phyloP scores from a whole-genome alignment of 73 alveolate species.

The Loxodes magnus region DNA sequence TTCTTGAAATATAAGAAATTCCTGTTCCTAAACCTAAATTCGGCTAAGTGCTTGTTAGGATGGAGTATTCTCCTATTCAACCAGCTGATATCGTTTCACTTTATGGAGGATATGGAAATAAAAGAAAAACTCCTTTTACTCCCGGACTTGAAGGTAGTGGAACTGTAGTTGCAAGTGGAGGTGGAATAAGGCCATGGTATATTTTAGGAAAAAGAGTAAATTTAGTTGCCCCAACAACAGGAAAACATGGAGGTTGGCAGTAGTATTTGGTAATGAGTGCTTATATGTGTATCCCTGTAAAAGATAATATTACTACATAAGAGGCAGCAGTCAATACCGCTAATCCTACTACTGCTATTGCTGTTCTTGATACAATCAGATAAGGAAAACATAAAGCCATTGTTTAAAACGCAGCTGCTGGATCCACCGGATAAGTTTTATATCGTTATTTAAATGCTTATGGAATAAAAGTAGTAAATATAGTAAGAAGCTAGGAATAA shows the following conservation, averaged over 20 bases:
- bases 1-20: slow-evolving; percentile 17
- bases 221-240: slow-evolving; percentile 24
- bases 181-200: slow-evolving; percentile 26
- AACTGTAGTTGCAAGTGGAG: slow-evolving; percentile 23
- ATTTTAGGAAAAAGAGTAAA: slow-evolving; percentile 49
- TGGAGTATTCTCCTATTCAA: slow-evolving; percentile 52
- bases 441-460: slow-evolving; percentile 24
- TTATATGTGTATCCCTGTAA: slow-evolving; percentile 22
- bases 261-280: slow-evolving; percentile 27
- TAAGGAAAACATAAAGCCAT: slow-evolving; percentile 40
- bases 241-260: slow-evolving; percentile 43
- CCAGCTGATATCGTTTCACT: slow-evolving; percentile 39
- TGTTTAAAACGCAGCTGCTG: slow-evolving; percentile 55
- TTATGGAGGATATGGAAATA: slow-evolving; percentile 24
- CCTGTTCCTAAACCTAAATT: slow-evolving; percentile 29
- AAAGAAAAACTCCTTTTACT: slow-evolving; percentile 13
- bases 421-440: slow-evolving; percentile 60
- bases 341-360: slow-evolving; percentile 53
- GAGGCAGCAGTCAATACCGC: slow-evolving; percentile 31
- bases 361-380: slow-evolving; percentile 14
- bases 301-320: slow-evolving; percentile 20
- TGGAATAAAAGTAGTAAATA: slow-evolving; percentile 40
- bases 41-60: slow-evolving; percentile 50
- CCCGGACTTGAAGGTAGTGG: slow-evolving; percentile 75
- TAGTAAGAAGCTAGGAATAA: slow-evolving; percentile 54